Conservation (phyloP, 805 yeast species). For the Torulaspora gathmanii region DNA sequence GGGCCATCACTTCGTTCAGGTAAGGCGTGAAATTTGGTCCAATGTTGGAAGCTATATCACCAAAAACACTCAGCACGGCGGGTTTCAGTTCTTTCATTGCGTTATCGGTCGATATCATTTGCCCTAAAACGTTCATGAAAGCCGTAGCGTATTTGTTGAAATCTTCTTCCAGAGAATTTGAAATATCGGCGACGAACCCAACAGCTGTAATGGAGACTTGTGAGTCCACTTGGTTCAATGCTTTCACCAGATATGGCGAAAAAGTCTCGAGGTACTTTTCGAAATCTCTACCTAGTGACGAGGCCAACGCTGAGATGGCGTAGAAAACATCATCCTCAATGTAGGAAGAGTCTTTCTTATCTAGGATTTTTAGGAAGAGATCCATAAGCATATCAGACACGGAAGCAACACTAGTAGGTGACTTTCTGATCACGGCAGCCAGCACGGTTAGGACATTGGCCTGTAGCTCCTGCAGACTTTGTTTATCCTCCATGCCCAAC, state of each 20-base stretch:
- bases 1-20: constrained; percentile 70
- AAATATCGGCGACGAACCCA: constrained; percentile 90
- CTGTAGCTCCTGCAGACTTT: constrained; percentile 83
- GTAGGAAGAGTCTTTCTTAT: constrained; percentile 53
- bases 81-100: constrained; percentile 83
- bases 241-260: constrained; percentile 74
- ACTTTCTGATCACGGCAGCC: constrained; percentile 79
- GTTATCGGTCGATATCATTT: constrained; percentile 58
- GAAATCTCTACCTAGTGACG: constrained; percentile 68
- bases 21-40: constrained; percentile 75
- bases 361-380: constrained; percentile 68
- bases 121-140: constrained; percentile 79
- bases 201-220: constrained; percentile 86
- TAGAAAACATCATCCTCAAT: constrained; percentile 93
- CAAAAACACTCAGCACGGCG: constrained; percentile 84
- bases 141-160: constrained; percentile 72
- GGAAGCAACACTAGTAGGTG: constrained; percentile 54
- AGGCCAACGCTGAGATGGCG: constrained; percentile 85
- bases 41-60: constrained; percentile 88
- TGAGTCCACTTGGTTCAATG: constrained; percentile 76
- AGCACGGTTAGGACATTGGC: constrained; percentile 70
- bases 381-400: constrained; percentile 86
- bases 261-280: constrained; percentile 74
- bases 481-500: constrained; percentile 62
- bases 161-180: constrained; percentile 75